These are phyloP conservation scores for Solanum etuberosum DNA, from an alignment of 257 asterid genomes.

Conservation along the genomic window DNA sequence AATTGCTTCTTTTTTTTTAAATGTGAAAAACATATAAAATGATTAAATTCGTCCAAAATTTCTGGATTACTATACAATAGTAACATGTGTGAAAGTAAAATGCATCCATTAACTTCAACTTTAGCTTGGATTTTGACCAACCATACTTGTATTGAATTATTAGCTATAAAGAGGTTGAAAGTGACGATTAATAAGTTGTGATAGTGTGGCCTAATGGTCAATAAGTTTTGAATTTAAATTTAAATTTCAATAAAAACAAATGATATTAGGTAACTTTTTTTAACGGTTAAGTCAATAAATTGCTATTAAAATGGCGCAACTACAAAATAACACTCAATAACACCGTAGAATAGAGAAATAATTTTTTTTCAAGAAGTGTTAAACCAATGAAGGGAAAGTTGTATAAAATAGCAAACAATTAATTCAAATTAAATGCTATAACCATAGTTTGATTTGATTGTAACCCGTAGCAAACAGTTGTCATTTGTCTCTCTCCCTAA, in stretches of 20 bases:
- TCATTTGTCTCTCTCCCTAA: too few species aligned
- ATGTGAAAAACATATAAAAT: background rate
- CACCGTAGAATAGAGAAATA: background rate
- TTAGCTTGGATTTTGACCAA: too few species aligned
- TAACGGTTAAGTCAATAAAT: background rate
- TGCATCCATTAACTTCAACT: background rate
- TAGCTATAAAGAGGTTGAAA: background rate
- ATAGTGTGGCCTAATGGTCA: background rate
- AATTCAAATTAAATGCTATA: too few species aligned
- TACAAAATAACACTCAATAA: background rate
- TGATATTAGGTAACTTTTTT: background rate
- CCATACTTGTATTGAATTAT: background rate
- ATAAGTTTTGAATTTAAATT: too few species aligned
- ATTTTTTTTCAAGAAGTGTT: background rate
- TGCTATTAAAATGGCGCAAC: background rate
- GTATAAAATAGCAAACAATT: too few species aligned
- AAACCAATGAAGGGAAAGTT: background rate
- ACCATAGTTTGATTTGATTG: too few species aligned
- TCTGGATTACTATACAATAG: background rate
- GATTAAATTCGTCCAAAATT: background rate
- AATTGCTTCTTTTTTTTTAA: background rate
- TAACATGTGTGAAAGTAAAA: background rate
- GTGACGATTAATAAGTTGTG: background rate
- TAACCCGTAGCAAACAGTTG: too few species aligned
- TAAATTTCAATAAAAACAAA: too few species aligned